Evolutionary conservation across 2,329 filamentous ascomycete genomes (phyloP), one percentile per base, ranked within the genome.

Genomic region (Pseudocercospora ulei): DNA sequence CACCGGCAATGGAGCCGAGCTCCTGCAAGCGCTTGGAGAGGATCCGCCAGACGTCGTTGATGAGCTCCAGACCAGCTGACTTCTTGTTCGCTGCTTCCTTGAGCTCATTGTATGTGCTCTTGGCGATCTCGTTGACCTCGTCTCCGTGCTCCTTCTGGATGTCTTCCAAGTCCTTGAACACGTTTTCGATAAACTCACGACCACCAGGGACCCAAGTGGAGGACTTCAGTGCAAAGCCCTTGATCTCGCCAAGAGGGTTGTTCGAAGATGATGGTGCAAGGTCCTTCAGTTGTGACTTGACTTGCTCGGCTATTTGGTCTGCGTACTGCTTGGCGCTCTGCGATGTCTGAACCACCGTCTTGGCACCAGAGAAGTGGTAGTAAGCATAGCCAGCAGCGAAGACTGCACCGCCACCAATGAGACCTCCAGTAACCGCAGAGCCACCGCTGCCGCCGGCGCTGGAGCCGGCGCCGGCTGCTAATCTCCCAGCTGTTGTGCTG

Each of bases 181-280:
- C 74, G 1, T 67, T 62, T 54, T 86, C 78, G 31, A 86, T 73
- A 51, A 81, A 83, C 30, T 68, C 62, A 18, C 72, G 71, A 2
- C 76, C 80, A 7, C 82, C 82, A 0, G 82, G 82, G 18, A 87
- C 72, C 68, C 79, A 82, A 2, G 65, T 67, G 2, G 79, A 78
- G 54, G 86, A 86, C 14, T 75, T 75, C 55, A 75, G 75, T 17
- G 75, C 74, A 7, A 78, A 76, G 41, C 75, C 65, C 53, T 76
- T 75, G 44, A 86, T 70, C 64, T 72, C 78, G 44, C 71, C 62
- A 24, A 82, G 65, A 1, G 80, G 78, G 58, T 82, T 70, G 46
- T 81, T 78, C 8, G 78, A 69, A n/a, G 51, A 34, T 43, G 75
- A 70, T 0, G 81, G 80, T 0, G 78, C 73, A 29, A 70, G 68